phyloP scores from a whole-genome alignment of 1,284 basidiomycete species.

The Acaromyces ingoldii region DNA sequence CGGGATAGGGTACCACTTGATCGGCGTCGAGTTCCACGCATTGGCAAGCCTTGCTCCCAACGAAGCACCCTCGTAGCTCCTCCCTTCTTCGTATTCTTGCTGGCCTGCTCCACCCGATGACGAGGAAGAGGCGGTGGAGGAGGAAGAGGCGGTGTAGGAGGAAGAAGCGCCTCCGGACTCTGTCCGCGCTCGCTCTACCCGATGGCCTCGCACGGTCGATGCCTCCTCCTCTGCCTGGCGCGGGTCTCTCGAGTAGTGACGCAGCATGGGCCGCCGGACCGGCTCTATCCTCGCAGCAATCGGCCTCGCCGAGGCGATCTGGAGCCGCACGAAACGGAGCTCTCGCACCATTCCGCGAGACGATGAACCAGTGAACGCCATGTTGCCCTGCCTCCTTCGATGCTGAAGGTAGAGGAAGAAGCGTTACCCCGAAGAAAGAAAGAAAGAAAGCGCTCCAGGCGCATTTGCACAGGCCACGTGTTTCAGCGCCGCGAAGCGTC shows the following conservation, averaged over 20 bases:
- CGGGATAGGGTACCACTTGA: constrained; percentile 92
- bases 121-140: not conserved
- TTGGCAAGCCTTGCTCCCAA: constrained; percentile 57
- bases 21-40: constrained; percentile 83
- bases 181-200: constrained; percentile 16
- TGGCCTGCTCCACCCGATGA: not conserved
- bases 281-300: not conserved
- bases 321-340: too few species aligned
- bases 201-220: constrained; percentile 39
- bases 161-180: not conserved
- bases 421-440: too few species aligned
- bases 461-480: too few species aligned
- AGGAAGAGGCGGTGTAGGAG: not conserved
- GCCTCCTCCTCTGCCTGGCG: constrained; percentile 38
- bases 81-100: not conserved
- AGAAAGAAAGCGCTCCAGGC: too few species aligned
- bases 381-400: too few species aligned
- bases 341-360: too few species aligned
- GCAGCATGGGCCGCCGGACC: not conserved
- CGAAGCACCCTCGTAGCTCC: constrained; percentile 8
- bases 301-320: not conserved
- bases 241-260: constrained; percentile 12
- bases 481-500: too few species aligned
- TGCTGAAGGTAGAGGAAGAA: too few species aligned
- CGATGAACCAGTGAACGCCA: too few species aligned